Evolutionary conservation across 371 early-diverging fungal species (phyloP).

Genomic region (Mucor lusitanicus): DNA sequence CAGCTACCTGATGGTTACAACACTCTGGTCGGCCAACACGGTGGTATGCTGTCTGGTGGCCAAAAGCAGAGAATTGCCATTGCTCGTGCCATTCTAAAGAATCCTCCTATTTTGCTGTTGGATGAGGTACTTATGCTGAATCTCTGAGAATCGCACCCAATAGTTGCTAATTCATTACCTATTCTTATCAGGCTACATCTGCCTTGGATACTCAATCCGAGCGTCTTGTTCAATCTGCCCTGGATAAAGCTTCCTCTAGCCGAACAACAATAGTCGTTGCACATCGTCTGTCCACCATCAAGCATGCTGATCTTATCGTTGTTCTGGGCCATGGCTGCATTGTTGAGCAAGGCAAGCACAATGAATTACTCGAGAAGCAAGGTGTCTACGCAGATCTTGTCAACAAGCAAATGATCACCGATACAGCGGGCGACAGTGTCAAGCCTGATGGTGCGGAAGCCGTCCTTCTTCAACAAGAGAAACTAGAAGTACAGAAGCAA

Average conservation of each 20-base stretch:
- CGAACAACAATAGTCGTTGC: slow-evolving; percentile 90
- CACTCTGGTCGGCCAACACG: slow-evolving; percentile 60
- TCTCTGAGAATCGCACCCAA: too few relatives aligned
- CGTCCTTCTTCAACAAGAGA: background rate
- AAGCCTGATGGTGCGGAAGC: background rate
- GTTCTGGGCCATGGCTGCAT: slow-evolving; percentile 69
- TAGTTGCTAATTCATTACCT: background rate
- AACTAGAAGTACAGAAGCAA: slow-evolving; percentile 17
- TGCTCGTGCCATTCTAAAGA: slow-evolving; percentile 70
- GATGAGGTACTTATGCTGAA: slow-evolving; percentile 63
- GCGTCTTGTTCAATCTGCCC: slow-evolving; percentile 73
- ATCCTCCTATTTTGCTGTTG: slow-evolving; percentile 66
- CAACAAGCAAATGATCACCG: slow-evolving; percentile 36
- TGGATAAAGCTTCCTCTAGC: slow-evolving; percentile 68
- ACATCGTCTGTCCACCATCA: slow-evolving; percentile 77
- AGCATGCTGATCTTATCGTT: slow-evolving; percentile 77
- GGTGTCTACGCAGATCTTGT: slow-evolving; percentile 56
- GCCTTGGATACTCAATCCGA: slow-evolving; percentile 81
- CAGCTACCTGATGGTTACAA: slow-evolving; percentile 69
- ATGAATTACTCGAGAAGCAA: slow-evolving; percentile 42
- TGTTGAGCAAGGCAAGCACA: slow-evolving; percentile 69
- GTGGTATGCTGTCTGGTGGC: slow-evolving; percentile 77
- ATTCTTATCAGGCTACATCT: slow-evolving; percentile 67
- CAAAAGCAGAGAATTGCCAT: too few relatives aligned
- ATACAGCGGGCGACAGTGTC: background rate